A percentile compares a stretch with the other conserved stretches of the same genome.
phyloP scores from a whole-genome alignment of 2,329 filamentous ascomycete species.

The Trichoderma simmonsii region DNA sequence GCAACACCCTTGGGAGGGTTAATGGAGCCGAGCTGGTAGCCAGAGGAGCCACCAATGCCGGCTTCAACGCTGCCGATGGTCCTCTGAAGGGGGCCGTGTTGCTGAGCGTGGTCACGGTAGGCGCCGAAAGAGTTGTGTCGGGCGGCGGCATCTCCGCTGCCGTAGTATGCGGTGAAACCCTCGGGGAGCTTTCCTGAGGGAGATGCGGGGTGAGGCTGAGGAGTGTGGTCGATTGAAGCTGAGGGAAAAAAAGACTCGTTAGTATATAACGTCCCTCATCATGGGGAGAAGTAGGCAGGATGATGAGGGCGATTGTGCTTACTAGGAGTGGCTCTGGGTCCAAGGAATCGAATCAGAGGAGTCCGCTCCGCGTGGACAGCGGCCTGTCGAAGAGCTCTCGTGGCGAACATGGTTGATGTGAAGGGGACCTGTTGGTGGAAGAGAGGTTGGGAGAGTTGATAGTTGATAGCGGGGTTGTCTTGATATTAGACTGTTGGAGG shows the following conservation, averaged over 20 bases:
- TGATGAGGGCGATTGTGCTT: background rate
- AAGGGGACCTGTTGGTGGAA: slow-evolving; percentile 3
- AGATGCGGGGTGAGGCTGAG: slow-evolving; percentile 69
- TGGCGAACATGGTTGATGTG: slow-evolving; percentile 49
- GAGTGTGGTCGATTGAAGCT: slow-evolving; percentile 69
- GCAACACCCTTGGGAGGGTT: slow-evolving; percentile 68
- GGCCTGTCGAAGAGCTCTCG: slow-evolving; percentile 56
- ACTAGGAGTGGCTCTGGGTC: slow-evolving; percentile 59
- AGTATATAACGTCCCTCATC: slow-evolving; percentile 18
- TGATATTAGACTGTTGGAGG: background rate
- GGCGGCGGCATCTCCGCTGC: slow-evolving; percentile 22
- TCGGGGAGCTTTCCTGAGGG: slow-evolving; percentile 62
- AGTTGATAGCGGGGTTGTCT: background rate
- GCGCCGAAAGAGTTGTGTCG: slow-evolving; percentile 64
- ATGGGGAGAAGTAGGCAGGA: background rate
- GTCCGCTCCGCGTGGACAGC: slow-evolving; percentile 58
- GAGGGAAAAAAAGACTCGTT: slow-evolving; percentile 20
- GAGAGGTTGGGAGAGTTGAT: background rate
- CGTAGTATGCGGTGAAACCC: slow-evolving; percentile 41
- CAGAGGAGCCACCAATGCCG: slow-evolving; percentile 60
- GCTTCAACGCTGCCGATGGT: slow-evolving; percentile 42
- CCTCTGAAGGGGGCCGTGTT: slow-evolving; percentile 71
- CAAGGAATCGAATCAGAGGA: slow-evolving; percentile 61
- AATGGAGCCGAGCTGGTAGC: slow-evolving; percentile 70
- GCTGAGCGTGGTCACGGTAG: slow-evolving; percentile 75